These are phyloP conservation scores for Microbotryum silenes-acaulis DNA, from an alignment of 1,284 basidiomycete genomes.

Conservation along the genomic window DNA sequence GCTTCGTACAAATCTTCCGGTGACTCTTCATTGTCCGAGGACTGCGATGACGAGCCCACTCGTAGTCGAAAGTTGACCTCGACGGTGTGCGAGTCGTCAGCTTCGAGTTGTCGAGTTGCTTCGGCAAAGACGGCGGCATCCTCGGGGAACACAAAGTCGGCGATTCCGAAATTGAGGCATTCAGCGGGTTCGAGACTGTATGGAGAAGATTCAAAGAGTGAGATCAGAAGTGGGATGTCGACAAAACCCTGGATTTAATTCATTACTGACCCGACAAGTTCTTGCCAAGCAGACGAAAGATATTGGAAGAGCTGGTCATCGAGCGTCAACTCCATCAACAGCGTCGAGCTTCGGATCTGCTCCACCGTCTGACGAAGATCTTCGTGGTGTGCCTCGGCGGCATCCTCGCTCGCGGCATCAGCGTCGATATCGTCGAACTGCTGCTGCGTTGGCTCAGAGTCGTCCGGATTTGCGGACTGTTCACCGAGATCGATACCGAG, in stretches of 20 bases:
- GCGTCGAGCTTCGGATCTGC: slow-evolving; percentile 85
- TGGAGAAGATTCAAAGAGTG: too few species aligned
- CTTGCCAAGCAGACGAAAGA: slow-evolving; percentile 89
- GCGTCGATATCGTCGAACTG: neutral
- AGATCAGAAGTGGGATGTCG: slow-evolving; percentile 1
- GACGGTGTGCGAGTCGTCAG: slow-evolving; percentile 89
- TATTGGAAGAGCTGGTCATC: slow-evolving; percentile 81
- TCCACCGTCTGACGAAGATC: slow-evolving; percentile 78
- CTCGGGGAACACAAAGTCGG: slow-evolving; percentile 69
- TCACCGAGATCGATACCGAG: slow-evolving; percentile 26
- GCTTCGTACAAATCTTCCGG: slow-evolving; percentile 35
- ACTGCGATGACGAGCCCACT: slow-evolving; percentile 49
- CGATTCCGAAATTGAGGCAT: slow-evolving; percentile 70
- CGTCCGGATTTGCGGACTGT: neutral
- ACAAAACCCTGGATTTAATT: slow-evolving; percentile 4
- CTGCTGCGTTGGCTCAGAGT: neutral
- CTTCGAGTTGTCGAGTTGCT: slow-evolving; percentile 74
- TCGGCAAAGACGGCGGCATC: slow-evolving; percentile 80
- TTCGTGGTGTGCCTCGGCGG: slow-evolving; percentile 9
- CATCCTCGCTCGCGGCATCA: neutral
- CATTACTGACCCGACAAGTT: slow-evolving; percentile 75
- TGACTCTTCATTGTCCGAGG: slow-evolving; percentile 36
- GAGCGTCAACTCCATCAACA: slow-evolving; percentile 88
- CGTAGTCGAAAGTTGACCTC: slow-evolving; percentile 84
- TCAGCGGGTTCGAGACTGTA: slow-evolving; percentile 73